phyloP scores from a whole-genome alignment of 805 yeast species.

The Yarrowia deformans region DNA sequence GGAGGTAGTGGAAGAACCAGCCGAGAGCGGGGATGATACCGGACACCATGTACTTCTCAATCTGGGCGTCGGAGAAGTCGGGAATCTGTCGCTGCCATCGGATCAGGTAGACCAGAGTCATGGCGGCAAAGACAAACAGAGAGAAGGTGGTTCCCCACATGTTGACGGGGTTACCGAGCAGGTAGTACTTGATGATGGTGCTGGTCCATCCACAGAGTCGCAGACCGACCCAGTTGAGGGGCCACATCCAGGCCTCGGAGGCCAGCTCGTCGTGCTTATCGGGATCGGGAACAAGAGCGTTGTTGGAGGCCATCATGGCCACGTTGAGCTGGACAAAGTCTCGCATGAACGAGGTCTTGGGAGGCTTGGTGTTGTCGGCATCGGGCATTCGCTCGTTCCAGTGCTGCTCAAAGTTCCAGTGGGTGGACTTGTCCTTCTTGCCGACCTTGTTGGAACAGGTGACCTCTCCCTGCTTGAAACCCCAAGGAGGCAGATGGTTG shows the following conservation, averaged over 20 bases:
- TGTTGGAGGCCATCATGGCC: constrained; percentile 85
- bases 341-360: constrained; percentile 61
- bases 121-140: constrained; percentile 55
- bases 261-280: constrained; percentile 77
- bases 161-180: constrained; percentile 69
- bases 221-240: constrained; percentile 68
- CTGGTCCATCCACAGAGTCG: constrained; percentile 79
- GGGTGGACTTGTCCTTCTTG: constrained; percentile 65
- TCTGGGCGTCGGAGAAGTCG: constrained; percentile 54
- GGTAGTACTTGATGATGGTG: constrained; percentile 63
- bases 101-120: constrained; percentile 52
- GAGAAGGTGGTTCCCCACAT: constrained; percentile 69
- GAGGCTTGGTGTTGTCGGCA: constrained; percentile 54
- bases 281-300: constrained; percentile 78
- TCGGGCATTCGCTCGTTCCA: constrained; percentile 57
- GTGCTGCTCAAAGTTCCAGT: constrained; percentile 85
- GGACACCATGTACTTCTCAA: constrained; percentile 60
- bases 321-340: constrained; percentile 76
- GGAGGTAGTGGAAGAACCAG: constrained; percentile 87
- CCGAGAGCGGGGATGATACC: constrained; percentile 88
- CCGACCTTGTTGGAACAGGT: constrained; percentile 65
- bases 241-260: constrained; percentile 87
- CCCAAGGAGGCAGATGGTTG: constrained; percentile 88
- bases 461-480: constrained; percentile 97
- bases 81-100: constrained; percentile 76